Conservation (phyloP, 169 alveolate genomes). For the Fabrea salina region DNA sequence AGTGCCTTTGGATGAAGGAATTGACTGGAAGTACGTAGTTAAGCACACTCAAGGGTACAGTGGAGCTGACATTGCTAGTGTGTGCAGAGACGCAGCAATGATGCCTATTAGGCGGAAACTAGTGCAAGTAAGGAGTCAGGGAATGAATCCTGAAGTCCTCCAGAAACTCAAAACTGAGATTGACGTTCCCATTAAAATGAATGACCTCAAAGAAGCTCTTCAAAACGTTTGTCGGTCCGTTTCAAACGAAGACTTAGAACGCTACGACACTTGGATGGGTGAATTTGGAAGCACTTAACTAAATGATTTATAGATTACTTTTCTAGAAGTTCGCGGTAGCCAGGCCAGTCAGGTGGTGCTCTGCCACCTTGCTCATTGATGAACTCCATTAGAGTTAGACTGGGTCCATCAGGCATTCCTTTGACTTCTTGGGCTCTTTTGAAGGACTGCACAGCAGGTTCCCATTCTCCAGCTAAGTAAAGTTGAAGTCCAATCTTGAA, state of each 20-base stretch:
- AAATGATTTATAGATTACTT: constrained; percentile 51
- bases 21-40: constrained; percentile 75
- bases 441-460: constrained; percentile 14
- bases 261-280: constrained; percentile 15
- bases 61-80: constrained; percentile 87
- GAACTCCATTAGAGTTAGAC: constrained; percentile 70
- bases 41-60: constrained; percentile 79
- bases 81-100: constrained; percentile 89
- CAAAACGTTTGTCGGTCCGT: not conserved
- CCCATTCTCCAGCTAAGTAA: constrained; percentile 42
- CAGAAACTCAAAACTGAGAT: constrained; percentile 15
- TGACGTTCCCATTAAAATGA: constrained; percentile 15
- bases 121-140: not conserved
- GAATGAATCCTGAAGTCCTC: constrained; percentile 7
- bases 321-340: constrained; percentile 82
- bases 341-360: constrained; percentile 89
- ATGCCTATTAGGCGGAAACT: constrained; percentile 66
- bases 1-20: constrained; percentile 47
- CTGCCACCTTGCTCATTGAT: constrained; percentile 62
- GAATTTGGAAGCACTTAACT: constrained; percentile 26
- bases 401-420: constrained; percentile 72
- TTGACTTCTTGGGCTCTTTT: constrained; percentile 12
- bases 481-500: constrained; percentile 26
- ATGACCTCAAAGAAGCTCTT: constrained; percentile 21
- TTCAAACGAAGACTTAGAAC: not conserved